phyloP scores from a whole-genome alignment of 2,329 filamentous ascomycete species.

The Erysiphe neolycopersici region DNA sequence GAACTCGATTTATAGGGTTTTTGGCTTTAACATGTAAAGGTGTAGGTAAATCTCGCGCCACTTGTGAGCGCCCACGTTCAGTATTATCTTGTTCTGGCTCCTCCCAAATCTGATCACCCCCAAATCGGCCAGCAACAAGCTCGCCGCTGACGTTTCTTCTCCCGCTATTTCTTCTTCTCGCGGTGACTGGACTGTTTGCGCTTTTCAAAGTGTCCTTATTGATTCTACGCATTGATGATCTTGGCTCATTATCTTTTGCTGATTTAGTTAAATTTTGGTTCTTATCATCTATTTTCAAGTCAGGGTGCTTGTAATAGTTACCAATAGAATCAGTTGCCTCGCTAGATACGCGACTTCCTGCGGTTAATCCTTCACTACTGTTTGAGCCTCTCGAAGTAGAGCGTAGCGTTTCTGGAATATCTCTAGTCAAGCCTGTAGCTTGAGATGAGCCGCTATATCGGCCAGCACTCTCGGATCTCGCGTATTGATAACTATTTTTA shows the following conservation, averaged over 20 bases:
- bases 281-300: not conserved
- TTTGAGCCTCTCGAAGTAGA: slow-evolving; percentile 12
- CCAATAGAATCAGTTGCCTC: slow-evolving; percentile 5
- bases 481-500: slow-evolving; percentile 45
- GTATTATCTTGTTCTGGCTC: slow-evolving; percentile 18
- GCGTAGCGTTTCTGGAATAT: slow-evolving; percentile 7
- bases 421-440: slow-evolving; percentile 11
- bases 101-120: slow-evolving; percentile 66
- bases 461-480: slow-evolving; percentile 31
- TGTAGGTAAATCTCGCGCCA: slow-evolving; percentile 14
- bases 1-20: slow-evolving; percentile 37
- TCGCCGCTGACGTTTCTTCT: slow-evolving; percentile 44
- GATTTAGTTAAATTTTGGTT: not conserved
- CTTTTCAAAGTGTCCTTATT: not conserved
- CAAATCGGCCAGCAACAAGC: slow-evolving; percentile 29
- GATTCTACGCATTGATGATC: not conserved
- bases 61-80: slow-evolving; percentile 6
- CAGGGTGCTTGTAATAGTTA: not conserved
- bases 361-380: slow-evolving; percentile 14
- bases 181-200: not conserved
- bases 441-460: slow-evolving; percentile 21
- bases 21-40: slow-evolving; percentile 31
- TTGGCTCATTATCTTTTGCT: not conserved
- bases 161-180: slow-evolving; percentile 1
- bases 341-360: slow-evolving; percentile 14